Base-by-base conservation (phyloP, 2,329 filamentous ascomycete species). In the Aspergillus pseudoviridinutans region DNA sequence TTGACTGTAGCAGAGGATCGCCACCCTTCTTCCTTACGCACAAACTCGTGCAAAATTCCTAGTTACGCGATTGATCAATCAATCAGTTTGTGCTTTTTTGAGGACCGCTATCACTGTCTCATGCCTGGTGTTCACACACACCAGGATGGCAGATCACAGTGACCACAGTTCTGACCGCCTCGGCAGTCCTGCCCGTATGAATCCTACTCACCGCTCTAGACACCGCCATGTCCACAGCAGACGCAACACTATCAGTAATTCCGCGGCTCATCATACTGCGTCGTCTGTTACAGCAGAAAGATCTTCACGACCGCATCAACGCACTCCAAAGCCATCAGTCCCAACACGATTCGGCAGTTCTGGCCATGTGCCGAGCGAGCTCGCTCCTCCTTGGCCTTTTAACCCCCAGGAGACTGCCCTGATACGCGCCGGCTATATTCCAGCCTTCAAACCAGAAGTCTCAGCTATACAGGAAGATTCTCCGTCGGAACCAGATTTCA, bases 361-460 rank as follows among this genome's bases (percentile, higher is more conserved):
- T n/a, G 59, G 64, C 25, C 59, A 65, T 61, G 57, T 64, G 35
- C 42, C 58, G 44, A 52, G 54, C 8, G 54, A 54, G 4, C 58
- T 64, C 41, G 58, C 56, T 29, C 59, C 67, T 53, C 55, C 61
- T 41, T 68, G 64, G 61, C 60, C 59, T 10, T 66, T 61, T 47
- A 64, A 64, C 49, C 52, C 60, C 28, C 47, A 65, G 54, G 67
- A 67, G 42, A 65, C 61, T 58, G 42, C 38, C 7, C 53, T 71
- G 49, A 66, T 66, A 53, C 55, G 60, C 28, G 58, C 62, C 53
- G 66, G 66, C 25, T 71, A 68, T 53, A 44, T 51, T 55, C 63
- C 67, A 9, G 54, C 60, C 44, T 68, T 58, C 25, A 63, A 52
- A n/a, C 59, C 62, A 8, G 50, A 47, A 20, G 50, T 32, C 46